Base-by-base conservation (phyloP, 352 stramenopile species). In the Phytopythium chamaehyphon region DNA sequence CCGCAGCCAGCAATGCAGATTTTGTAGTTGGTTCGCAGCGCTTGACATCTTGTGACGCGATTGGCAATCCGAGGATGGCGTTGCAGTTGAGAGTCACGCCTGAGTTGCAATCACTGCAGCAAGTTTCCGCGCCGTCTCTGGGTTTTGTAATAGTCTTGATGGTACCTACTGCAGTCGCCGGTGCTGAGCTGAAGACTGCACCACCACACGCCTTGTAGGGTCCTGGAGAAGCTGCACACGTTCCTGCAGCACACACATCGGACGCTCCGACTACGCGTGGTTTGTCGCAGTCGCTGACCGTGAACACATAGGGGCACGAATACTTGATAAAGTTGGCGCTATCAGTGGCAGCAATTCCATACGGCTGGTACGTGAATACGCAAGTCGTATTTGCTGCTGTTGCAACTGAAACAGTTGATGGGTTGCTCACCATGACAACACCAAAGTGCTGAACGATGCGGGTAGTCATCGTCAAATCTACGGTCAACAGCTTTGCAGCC, bases 381-480 rank as follows among this genome's bases (percentile, higher is more conserved):
- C 79, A 90, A 12, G 24, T 15, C 14, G 85, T 23, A 0, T 43
- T 47, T 26, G 76, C 69, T 15, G 47, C 33, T 7, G 79, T 84
- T 19, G 64, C 50, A 0, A 42, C 45, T n/a, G n/a, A n/a, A 0
- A 53, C 47, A 1, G 76, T 90, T 15, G 49, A 54, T 15, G 60
- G 52, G 6, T 66, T 47, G 31, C 74, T 68, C 11, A 84, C 56
- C 23, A 85, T 53, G 54, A 86, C 67, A 8, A 88, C 57, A 0
- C 68, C 73, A 24, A 77, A 86, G 35, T 68, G 37, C 37, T 42
- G 7, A n/a, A 42, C 37, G 19, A 42, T n/a, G 37, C 19, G 37
- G 6, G 9, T n/a, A n/a, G 33, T 14, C 6, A 8, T n/a, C 37
- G 37, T 18, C 5, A 42, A n/a, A 11, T 7, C 37, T n/a, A n/a